Percentiles rank a stretch among this genome's conserved stretches.
Conservation (phyloP, 1,139 yeast genomes). For the Zygoascus meyerae region DNA sequence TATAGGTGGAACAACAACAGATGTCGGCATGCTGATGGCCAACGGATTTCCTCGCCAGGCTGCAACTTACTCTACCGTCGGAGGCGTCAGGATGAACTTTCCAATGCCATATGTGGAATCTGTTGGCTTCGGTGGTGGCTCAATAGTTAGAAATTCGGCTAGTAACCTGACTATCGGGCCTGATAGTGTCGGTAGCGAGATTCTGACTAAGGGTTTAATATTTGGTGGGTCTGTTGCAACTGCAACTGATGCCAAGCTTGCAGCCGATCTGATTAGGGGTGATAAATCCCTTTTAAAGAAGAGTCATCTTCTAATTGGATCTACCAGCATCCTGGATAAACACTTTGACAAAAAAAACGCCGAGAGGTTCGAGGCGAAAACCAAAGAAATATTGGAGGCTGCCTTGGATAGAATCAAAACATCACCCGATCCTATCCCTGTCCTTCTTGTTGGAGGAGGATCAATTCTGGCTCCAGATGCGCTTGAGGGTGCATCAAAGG, state of each 20-base stretch:
- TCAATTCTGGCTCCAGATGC: conserved; percentile 38
- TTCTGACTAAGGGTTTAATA: conserved; percentile 29
- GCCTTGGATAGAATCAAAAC: conserved; percentile 41
- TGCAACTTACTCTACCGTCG: conserved; percentile 37
- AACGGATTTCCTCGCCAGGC: conserved; percentile 41
- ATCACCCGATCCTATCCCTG: conserved; percentile 40
- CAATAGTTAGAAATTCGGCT: conserved; percentile 32
- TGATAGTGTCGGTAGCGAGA: conserved; percentile 40
- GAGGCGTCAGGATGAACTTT: conserved; percentile 42
- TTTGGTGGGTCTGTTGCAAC: conserved; percentile 39
- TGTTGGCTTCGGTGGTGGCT: conserved; percentile 44
- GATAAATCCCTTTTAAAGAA: conserved; percentile 1
- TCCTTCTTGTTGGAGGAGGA: conserved; percentile 43
- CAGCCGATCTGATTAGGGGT: conserved; percentile 11
- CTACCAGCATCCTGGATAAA: background rate
- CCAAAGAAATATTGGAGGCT: conserved; percentile 30
- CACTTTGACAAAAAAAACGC: conserved; percentile 5
- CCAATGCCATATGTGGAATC: conserved; percentile 44
- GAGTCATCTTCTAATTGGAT: background rate
- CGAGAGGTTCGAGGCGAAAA: conserved; percentile 24
- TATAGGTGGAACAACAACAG: conserved; percentile 44
- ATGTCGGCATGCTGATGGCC: conserved; percentile 38
- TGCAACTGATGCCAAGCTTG: conserved; percentile 37
- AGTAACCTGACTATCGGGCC: conserved; percentile 35
- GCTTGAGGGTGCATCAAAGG: conserved; percentile 38